Evolutionary conservation across 2,329 filamentous ascomycete species (phyloP).

Genomic region (Nemania serpens): DNA sequence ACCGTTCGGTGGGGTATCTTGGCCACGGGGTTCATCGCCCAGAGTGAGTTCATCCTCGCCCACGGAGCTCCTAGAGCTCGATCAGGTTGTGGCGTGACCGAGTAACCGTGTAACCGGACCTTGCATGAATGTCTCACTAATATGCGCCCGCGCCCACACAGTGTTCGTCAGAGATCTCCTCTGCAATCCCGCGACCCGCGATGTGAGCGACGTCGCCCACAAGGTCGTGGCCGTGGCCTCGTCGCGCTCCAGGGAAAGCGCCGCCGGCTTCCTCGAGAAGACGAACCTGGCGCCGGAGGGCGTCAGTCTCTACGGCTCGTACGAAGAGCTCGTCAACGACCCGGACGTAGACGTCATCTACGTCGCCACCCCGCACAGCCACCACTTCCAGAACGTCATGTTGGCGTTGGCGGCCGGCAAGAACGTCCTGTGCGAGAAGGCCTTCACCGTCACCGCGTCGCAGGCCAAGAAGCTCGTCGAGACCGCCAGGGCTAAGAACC

Average conservation of each 20-base stretch:
- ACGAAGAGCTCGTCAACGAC: conserved; percentile 79
- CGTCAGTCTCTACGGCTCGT: conserved; percentile 77
- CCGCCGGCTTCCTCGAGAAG: conserved; percentile 72
- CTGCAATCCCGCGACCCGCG: conserved; percentile 70
- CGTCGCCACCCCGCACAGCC: conserved; percentile 87
- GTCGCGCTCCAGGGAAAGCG: conserved; percentile 71
- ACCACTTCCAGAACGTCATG: conserved; percentile 91
- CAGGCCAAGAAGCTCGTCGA: conserved; percentile 75
- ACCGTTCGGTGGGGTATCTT: conserved; percentile 64
- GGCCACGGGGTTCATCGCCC: conserved; percentile 63
- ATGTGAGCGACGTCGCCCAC: conserved; percentile 74
- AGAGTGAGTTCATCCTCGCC: conserved; percentile 48
- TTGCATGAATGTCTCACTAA: not conserved
- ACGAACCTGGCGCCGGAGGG: conserved; percentile 66
- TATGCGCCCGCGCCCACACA: conserved; percentile 33
- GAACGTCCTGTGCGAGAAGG: conserved; percentile 89
- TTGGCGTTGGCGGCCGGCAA: conserved; percentile 83
- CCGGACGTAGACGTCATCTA: conserved; percentile 84
- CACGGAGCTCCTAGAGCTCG: not conserved
- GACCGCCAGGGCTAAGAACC: conserved; percentile 71
- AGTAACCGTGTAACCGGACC: not conserved
- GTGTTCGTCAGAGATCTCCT: conserved; percentile 79
- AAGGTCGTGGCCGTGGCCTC: conserved; percentile 80
- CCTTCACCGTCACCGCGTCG: conserved; percentile 80
- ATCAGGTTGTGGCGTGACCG: not conserved